phyloP scores from a whole-genome alignment of 108 stramenopile genomes.

The Nannochloropsis oceanica region DNA sequence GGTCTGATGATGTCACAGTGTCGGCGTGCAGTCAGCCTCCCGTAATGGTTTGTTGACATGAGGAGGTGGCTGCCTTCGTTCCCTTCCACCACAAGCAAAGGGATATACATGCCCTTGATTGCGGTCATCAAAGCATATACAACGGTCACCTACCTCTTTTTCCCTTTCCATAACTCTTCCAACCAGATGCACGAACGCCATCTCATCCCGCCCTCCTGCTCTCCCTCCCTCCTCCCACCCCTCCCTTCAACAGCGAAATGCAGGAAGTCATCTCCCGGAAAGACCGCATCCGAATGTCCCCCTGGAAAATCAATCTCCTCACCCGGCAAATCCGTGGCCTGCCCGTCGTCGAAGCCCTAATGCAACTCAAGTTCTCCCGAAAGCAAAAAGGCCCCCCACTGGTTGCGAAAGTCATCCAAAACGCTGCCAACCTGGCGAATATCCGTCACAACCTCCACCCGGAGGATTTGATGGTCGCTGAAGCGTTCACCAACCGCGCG shows the following conservation, averaged over 20 bases:
- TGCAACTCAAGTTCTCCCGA: not conserved
- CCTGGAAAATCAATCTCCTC: not conserved
- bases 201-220: not conserved
- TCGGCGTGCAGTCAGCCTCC: too few species aligned
- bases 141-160: too few species aligned
- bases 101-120: too few species aligned
- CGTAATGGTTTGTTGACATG: too few species aligned
- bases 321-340: not conserved
- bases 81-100: too few species aligned
- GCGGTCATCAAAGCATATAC: too few species aligned
- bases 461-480: not conserved
- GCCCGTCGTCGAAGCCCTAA: not conserved
- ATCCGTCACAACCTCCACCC: not conserved
- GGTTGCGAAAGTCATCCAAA: not conserved
- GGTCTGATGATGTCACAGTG: too few species aligned
- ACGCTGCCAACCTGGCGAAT: not conserved
- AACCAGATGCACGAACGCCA: too few species aligned
- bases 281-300: not conserved
- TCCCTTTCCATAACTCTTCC: too few species aligned
- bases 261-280: not conserved
- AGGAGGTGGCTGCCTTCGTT: too few species aligned
- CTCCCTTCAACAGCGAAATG: not conserved
- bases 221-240: not conserved
- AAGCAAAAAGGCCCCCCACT: not conserved
- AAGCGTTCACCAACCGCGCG: not conserved